Conservation (phyloP, 768 basidiomycete genomes). For the Russula virescens region DNA sequence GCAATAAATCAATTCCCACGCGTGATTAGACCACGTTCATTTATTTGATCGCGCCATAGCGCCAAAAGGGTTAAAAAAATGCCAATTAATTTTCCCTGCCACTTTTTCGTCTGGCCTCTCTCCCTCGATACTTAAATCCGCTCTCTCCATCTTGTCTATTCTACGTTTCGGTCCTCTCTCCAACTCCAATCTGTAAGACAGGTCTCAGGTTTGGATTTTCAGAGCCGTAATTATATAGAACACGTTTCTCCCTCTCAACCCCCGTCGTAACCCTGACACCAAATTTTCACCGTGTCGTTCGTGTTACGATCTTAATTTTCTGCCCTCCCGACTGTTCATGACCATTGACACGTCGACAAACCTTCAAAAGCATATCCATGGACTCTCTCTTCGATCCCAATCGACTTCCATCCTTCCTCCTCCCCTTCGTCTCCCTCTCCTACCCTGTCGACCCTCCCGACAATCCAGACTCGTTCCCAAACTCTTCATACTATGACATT, state of each 20-base stretch:
- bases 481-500: slow-evolving; percentile 62
- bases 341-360: slow-evolving; percentile 17
- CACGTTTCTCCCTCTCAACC: not conserved
- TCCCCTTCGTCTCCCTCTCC: slow-evolving; percentile 70
- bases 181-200: not conserved
- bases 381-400: slow-evolving; percentile 20
- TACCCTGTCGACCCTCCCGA: slow-evolving; percentile 54
- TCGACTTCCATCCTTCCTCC: slow-evolving; percentile 44
- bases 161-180: too few species aligned
- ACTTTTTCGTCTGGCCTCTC: too few species aligned
- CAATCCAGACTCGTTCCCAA: slow-evolving; percentile 64
- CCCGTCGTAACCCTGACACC: not conserved
- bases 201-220: not conserved
- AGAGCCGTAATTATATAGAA: not conserved
- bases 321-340: slow-evolving; percentile 16
- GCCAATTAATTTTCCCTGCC: not conserved
- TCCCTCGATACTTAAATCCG: not conserved
- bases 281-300: not conserved
- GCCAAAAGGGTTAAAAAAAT: not conserved
- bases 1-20: not conserved
- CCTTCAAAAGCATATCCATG: slow-evolving; percentile 14
- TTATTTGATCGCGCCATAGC: not conserved
- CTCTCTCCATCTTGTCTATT: not conserved
- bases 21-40: not conserved
- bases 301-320: not conserved